Evolutionary conservation across 1,139 yeast genomes (phyloP), one percentile per base, ranked within the genome.

Genomic region (Nadsonia starkeyi-henricii): DNA sequence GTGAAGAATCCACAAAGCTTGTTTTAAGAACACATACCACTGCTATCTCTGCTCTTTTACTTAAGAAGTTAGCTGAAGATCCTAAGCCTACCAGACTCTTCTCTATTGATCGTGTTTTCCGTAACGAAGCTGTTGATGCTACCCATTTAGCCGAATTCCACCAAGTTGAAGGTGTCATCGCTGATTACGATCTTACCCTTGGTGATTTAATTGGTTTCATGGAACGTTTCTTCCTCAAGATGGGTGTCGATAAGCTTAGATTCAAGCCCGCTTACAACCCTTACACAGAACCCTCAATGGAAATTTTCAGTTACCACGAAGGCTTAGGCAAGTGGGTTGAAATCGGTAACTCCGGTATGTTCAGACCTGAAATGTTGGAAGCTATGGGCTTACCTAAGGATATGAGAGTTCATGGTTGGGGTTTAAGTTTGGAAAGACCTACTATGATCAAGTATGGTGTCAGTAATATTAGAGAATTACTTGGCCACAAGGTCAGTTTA

Each of bases 91-190:
- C 84, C 20, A 79, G 97, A 69, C 76, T 86, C 64, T 93, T 93
- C 73, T 85, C 96, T 48, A 93, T 93, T 61, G 99, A 93, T 69
- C 79, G 96, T 65, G 99, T 93, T 54, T 93, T 93, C 84, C 85
- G 99, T 73, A 93, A 93, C 66, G 99, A 93, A 73, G 97, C 99
- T 20, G 98, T 93, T 49, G 99, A 93, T 66, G 98, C 97, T 49
- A 93, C 99, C n/a, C 99, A 93, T 69, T 78, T 93, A 69, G 98
- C 98, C 26, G 99, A 93, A 72, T 93, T 93, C 75, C 97, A 91
- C 70, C 99, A 93, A 72, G 95, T 93, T 54, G 99, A 93, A 72
- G 99, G 99, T 72, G 98, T 93, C 50, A 75, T 93, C 66, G 98
- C 97, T 41, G 98, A 95, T 63, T 89, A 86, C 69, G 85, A 88